Evolutionary conservation across 805 yeast species (phyloP).

Genomic region (Brettanomyces custersianus): DNA sequence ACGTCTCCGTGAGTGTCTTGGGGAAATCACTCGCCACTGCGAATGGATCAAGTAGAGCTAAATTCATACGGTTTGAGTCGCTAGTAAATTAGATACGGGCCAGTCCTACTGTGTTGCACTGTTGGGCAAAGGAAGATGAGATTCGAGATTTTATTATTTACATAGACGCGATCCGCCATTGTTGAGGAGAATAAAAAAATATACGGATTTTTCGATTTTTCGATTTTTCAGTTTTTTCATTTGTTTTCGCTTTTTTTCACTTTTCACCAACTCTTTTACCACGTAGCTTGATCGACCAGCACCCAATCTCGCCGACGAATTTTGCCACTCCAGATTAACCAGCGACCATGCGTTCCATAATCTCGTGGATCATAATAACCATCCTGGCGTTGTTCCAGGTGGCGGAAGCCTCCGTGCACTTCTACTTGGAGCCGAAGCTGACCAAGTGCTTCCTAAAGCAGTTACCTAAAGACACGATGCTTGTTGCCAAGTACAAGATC

Average conservation of each 20-base stretch:
- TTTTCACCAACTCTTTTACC: no score
- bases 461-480: conserved; percentile 37
- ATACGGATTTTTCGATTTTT: no score
- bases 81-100: neutral
- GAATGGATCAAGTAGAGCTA: conserved; percentile 81
- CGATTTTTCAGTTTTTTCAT: no score
- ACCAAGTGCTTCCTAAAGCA: conserved; percentile 51
- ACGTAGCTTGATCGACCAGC: no score
- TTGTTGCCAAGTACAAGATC: conserved; percentile 41
- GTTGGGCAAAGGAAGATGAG: neutral
- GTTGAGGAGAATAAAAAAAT: neutral
- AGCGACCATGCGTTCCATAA: no score
- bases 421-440: conserved; percentile 42
- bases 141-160: no score
- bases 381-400: conserved; percentile 1
- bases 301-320: no score
- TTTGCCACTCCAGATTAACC: no score
- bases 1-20: conserved; percentile 64
- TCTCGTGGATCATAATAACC: no score
- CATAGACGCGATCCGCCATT: neutral
- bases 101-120: neutral
- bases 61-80: conserved; percentile 42
- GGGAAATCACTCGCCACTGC: conserved; percentile 89
- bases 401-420: conserved; percentile 28
- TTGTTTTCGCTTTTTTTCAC: no score